phyloP scores from a whole-genome alignment of 2,329 filamentous ascomycete genomes.

The Aspergillus texensis region DNA sequence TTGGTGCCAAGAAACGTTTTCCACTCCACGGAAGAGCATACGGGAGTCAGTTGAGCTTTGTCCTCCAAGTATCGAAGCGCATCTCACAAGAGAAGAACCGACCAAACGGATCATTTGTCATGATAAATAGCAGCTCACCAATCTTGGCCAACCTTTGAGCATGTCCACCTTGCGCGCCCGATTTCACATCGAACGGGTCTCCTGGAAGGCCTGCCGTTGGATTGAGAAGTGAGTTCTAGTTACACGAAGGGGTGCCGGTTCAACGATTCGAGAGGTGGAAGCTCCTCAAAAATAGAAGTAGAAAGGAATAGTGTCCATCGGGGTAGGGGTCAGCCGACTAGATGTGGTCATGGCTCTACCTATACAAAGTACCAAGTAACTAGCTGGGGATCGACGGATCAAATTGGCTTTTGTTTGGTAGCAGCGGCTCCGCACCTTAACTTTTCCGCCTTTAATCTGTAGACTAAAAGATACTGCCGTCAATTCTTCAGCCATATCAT shows the following conservation, averaged over 20 bases:
- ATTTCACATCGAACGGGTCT: conserved; percentile 29
- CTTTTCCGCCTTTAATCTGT: neutral
- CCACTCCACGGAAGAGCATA: neutral
- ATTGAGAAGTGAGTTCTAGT: conserved; percentile 28
- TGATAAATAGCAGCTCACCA: conserved; percentile 25
- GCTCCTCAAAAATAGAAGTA: conserved; percentile 16
- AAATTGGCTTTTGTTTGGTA: neutral
- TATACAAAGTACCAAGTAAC: too few species aligned
- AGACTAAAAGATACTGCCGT: conserved; percentile 1
- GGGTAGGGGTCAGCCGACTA: conserved; percentile 2
- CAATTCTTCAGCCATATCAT: neutral
- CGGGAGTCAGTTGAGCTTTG: neutral
- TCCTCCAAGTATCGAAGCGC: neutral
- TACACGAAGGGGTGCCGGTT: conserved; percentile 31
- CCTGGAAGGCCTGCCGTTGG: conserved; percentile 34
- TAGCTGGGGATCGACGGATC: neutral
- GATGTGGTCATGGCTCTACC: neutral
- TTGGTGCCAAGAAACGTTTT: neutral
- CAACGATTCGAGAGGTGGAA: conserved; percentile 27
- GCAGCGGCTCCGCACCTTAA: conserved; percentile 12
- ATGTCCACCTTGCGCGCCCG: conserved; percentile 16
- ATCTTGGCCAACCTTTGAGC: conserved; percentile 14
- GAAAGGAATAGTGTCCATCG: conserved; percentile 1
- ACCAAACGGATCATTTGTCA: conserved; percentile 8
- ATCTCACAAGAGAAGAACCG: neutral